A percentile compares a stretch with the other conserved stretches of the same genome.
phyloP scores from a whole-genome alignment of 129 eudicot species.

The Flaveria brownii region DNA sequence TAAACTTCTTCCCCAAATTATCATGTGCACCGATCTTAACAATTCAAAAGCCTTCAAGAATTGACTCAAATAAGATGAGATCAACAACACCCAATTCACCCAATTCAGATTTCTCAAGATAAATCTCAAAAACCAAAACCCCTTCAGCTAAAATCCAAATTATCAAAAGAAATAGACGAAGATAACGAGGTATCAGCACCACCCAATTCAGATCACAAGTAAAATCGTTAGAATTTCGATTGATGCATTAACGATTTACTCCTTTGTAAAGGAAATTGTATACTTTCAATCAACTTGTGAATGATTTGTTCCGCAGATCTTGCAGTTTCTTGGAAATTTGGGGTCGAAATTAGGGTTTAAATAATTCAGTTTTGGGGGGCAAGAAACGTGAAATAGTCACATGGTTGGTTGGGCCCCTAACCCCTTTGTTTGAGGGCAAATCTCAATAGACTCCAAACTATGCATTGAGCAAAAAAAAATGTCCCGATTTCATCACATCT shows the following conservation, averaged over 20 bases:
- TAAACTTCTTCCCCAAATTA: background rate
- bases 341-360: conserved; percentile 30
- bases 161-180: background rate
- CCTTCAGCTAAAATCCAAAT: conserved; percentile 11
- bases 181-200: conserved; percentile 1
- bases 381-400: conserved; percentile 18
- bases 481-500: too few species aligned
- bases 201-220: conserved; percentile 19
- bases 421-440: conserved; percentile 31
- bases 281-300: background rate
- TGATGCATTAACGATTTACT: conserved; percentile 3
- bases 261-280: background rate
- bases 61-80: background rate
- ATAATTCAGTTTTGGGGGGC: background rate
- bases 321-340: conserved; percentile 10
- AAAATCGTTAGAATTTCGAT: conserved; percentile 12
- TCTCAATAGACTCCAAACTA: too few species aligned
- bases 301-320: conserved; percentile 19
- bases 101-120: conserved; percentile 6
- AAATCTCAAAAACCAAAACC: conserved; percentile 4
- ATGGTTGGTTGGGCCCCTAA: background rate
- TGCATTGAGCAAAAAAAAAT: too few species aligned
- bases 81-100: conserved; percentile 5
- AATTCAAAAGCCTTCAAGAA: conserved; percentile 16
- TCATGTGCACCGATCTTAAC: background rate